Evolutionary conservation across 495 filamentous ascomycete species (phyloP).

Genomic region (Rostrohypoxylon terebratum): DNA sequence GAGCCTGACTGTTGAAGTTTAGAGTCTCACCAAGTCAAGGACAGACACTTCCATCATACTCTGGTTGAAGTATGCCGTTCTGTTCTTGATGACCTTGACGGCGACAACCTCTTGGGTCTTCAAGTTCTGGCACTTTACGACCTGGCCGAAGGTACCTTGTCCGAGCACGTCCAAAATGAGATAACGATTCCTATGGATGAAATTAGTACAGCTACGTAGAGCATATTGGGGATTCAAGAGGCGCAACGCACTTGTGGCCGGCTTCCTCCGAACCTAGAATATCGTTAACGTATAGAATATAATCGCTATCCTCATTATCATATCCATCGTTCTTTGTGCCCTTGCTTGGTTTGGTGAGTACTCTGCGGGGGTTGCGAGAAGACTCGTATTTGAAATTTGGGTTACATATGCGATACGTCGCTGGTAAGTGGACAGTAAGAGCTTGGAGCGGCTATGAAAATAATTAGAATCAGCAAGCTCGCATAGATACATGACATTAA

Average conservation of each 20-base stretch:
- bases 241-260: constrained; percentile 83
- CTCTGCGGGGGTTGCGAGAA: constrained; percentile 94
- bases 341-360: constrained; percentile 99
- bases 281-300: constrained; percentile 99
- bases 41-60: constrained; percentile 99
- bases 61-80: constrained; percentile 99
- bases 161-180: constrained; percentile 98
- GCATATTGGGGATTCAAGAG: neutral
- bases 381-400: constrained; percentile 99
- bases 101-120: constrained; percentile 99
- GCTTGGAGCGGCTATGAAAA: constrained; percentile 87
- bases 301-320: constrained; percentile 99
- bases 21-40: constrained; percentile 81
- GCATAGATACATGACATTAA: neutral
- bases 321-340: constrained; percentile 98
- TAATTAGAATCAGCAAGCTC: constrained; percentile 26
- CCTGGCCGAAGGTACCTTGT: constrained; percentile 99
- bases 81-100: constrained; percentile 99
- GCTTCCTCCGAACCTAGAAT: constrained; percentile 98
- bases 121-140: constrained; percentile 98
- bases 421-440: constrained; percentile 89
- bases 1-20: neutral
- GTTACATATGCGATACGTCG: constrained; percentile 98
- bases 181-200: constrained; percentile 82
- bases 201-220: constrained; percentile 36